Base-by-base conservation (phyloP, 441 rosid species). In the Omphalea diandra region DNA sequence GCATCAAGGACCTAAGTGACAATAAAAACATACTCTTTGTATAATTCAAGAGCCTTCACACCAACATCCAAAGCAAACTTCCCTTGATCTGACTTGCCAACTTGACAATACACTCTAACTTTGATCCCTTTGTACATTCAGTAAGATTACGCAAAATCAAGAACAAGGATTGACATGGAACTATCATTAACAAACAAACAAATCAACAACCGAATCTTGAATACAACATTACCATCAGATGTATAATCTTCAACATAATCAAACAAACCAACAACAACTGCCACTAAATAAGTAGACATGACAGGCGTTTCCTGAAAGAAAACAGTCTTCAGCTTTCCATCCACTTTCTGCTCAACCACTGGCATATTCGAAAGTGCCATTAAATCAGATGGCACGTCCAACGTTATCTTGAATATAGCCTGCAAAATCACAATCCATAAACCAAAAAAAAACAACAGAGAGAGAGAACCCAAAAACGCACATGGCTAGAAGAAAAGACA, bases 41-140 rank as follows among this genome's bases (percentile, higher is more conserved):
- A 94, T 63, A 94, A 83, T 43, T 86, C 97, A 70, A 94, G 90
- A 0, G 99, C 86, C 85, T 84, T 87, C 49, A 89, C 91, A 77
- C 94, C 99, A 77, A 94, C 96, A 75, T 90, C 56, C 72, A 94
- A 76, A 15, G 98, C 98, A 82, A 92, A 92, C 55, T 84, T 89
- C 38, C 98, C 99, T 82, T 94, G 98, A 77, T 90, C 75, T 38
- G 83, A 75, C 86, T 94, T 90, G 36, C 99, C 99, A 36, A 92
- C 90, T 86, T 92, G 94, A 81, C 94, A 81, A 79, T 92, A 92
- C 11, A 90, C 99, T 73, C 97, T 84, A 76, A 94, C 97, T 81
- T 88, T 92, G 65, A 87, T 68, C 46, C 94, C 99, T 94, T 77
- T 40, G 43, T 1, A 71, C 56, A 75, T 44, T 49, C 43, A 24